Base-by-base conservation (phyloP, 1,139 yeast species). In the Eremothecium gossypii region DNA sequence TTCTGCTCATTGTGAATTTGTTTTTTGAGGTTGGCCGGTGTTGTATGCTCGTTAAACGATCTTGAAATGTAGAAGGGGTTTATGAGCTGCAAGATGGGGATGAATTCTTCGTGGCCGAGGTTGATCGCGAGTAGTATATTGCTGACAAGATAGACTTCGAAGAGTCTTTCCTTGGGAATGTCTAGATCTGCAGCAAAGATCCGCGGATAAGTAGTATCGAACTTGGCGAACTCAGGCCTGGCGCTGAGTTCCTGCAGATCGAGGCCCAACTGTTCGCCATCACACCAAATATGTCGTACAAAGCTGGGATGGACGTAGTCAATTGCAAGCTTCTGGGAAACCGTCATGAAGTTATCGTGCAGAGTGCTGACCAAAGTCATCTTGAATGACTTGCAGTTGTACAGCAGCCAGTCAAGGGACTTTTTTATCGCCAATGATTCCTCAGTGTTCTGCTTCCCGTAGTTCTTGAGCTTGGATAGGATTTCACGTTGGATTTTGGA, bases 31-130 rank as follows among this genome's bases (percentile, higher is more conserved):
- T 49, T 52, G 11, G 58, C 41, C 3, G 64, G 53, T 11, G 55
- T 38, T 1, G 65, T 61, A 31, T 56, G 52, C 29, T 52, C 53
- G 42, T 60, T 60, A 40, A 57, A 61, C 1, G 65, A 59, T 38
- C 66, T 49, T 2, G 66, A 61, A 10, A 60, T 60, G 42, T 53
- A 61, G 47, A 53, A 59, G 5, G 63, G 63, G 33, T 58, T 50
- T 8, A 56, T 42, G 32, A 57, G 41, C 40, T 55, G 55, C 20
- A 60, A 33, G 23, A 61, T 47, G 2, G 61, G 54, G 10, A 56
- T 51, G 28, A 59, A 57, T 11, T 57, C 49, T 2, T 46, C 29
- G 23, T 54, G 47, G 1, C 66, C 66, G 10, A 61, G 32, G 40
- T 60, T 59, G 23, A 53, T 43, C 7, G 58, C 50, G 36, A 54